These are phyloP conservation scores for Aspergillus steynii DNA, from an alignment of 495 filamentous ascomycete genomes.

Conservation along the genomic window DNA sequence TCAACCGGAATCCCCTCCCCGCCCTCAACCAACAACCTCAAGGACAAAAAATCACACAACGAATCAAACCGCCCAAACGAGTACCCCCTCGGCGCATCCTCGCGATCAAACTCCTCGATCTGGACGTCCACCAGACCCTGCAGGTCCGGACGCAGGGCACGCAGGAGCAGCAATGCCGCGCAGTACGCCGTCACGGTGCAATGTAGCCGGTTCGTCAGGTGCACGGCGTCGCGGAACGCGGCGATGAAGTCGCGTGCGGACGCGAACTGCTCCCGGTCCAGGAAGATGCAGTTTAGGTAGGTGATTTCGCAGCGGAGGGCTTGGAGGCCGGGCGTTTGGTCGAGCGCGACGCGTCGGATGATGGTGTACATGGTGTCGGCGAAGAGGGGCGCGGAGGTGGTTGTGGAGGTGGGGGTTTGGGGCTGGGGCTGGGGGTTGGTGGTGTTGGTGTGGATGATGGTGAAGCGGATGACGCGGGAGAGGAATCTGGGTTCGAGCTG, in stretches of 20 bases:
- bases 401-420: too few species aligned
- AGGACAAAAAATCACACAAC: neutral
- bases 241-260: neutral
- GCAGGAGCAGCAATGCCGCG: neutral
- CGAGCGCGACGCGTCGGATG: neutral
- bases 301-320: neutral
- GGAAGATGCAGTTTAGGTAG: neutral
- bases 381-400: neutral
- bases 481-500: neutral
- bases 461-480: too few species aligned
- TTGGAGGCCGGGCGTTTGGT: neutral
- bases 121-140: too few species aligned
- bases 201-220: neutral
- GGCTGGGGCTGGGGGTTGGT: too few species aligned
- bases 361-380: neutral
- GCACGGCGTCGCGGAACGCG: neutral
- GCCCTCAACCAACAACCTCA: neutral
- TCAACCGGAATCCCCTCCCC: too few species aligned
- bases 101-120: neutral
- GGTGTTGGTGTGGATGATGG: too few species aligned
- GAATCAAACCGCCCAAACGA: neutral
- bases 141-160: neutral
- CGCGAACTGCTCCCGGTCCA: neutral
- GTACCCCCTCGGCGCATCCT: neutral
- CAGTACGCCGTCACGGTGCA: neutral